Percentiles rank a stretch among this genome's conserved stretches.
Conservation (phyloP, 441 rosid genomes). For the Adansonia madagascariensis region DNA sequence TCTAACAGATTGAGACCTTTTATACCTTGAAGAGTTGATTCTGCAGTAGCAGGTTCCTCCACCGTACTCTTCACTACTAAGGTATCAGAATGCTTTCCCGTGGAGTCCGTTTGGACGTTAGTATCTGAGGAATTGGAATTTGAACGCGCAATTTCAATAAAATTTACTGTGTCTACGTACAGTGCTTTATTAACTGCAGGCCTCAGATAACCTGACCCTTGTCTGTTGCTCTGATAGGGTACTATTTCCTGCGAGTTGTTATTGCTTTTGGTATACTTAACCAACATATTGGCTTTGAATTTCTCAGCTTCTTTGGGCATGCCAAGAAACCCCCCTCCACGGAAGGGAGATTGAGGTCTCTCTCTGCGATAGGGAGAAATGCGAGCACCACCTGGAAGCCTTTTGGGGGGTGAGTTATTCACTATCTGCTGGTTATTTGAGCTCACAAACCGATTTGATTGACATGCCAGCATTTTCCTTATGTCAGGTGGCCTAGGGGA, state of each 20-base stretch:
- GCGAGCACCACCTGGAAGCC: conserved; percentile 43
- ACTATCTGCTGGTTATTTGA: conserved; percentile 45
- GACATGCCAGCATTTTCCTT: conserved; percentile 44
- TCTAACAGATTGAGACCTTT: conserved; percentile 25
- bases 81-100: conserved; percentile 30
- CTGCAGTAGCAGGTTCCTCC: conserved; percentile 25
- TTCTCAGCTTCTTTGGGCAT: conserved; percentile 55
- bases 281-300: conserved; percentile 39
- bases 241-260: conserved; percentile 71
- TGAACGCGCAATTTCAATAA: conserved; percentile 30
- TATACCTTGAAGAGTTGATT: conserved; percentile 34
- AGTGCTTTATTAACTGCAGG: conserved; percentile 68
- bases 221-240: conserved; percentile 37
- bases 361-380: conserved; percentile 56
- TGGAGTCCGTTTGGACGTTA: conserved; percentile 29
- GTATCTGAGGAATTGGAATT: conserved; percentile 36
- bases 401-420: conserved; percentile 60
- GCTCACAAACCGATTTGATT: conserved; percentile 47
- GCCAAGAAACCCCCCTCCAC: conserved; percentile 53
- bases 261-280: conserved; percentile 38
- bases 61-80: conserved; percentile 30
- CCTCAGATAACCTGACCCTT: conserved; percentile 43
- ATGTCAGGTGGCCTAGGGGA: conserved; percentile 42
- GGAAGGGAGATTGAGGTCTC: conserved; percentile 55
- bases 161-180: conserved; percentile 54